Conservation (phyloP, 805 yeast species). For the Phaffomyces antillensis region DNA sequence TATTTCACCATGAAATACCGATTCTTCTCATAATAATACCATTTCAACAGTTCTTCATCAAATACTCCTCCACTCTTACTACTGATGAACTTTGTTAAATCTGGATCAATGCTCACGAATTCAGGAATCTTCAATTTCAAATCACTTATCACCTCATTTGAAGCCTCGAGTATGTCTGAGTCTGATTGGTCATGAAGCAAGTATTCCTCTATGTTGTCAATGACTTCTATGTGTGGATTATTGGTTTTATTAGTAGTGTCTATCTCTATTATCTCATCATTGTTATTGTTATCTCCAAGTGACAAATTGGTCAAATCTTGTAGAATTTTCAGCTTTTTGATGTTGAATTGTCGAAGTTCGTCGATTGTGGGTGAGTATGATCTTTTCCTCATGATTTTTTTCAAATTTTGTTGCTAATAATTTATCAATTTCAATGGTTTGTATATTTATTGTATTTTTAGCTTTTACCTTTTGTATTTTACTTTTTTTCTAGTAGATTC, state of each 20-base stretch:
- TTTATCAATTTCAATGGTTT: too few relatives aligned
- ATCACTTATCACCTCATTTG: conserved; percentile 4
- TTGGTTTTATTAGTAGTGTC: neutral
- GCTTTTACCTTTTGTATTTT: too few relatives aligned
- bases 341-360: conserved; percentile 21
- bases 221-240: neutral
- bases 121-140: neutral
- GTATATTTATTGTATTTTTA: too few relatives aligned
- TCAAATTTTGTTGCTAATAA: too few relatives aligned
- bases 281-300: conserved; percentile 1
- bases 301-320: conserved; percentile 27
- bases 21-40: conserved; percentile 2
- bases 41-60: neutral
- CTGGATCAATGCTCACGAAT: too few relatives aligned
- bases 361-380: conserved; percentile 14
- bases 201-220: conserved; percentile 14
- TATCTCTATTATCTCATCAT: neutral
- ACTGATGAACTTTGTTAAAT: too few relatives aligned
- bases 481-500: neutral
- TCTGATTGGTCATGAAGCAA: conserved; percentile 13
- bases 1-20: conserved; percentile 2
- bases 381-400: conserved; percentile 3
- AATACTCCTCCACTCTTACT: neutral
- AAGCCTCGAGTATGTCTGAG: conserved; percentile 8
- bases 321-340: conserved; percentile 26